Evolutionary conservation across 371 early-diverging fungal genomes (phyloP).

Genomic region (Mucor irregularis): DNA sequence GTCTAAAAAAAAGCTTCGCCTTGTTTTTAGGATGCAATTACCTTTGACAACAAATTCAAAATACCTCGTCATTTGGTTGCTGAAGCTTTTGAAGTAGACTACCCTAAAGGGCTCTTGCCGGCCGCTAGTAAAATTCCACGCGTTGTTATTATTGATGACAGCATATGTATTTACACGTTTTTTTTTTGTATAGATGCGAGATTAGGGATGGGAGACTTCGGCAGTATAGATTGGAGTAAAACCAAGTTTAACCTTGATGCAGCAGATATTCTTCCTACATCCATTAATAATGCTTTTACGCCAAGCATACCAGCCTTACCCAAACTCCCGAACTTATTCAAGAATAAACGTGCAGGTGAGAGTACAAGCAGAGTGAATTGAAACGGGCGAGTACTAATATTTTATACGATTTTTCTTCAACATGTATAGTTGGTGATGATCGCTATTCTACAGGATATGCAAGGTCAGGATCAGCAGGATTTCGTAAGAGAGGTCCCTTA

Average conservation of each 20-base stretch:
- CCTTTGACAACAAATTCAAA: constrained; percentile 14
- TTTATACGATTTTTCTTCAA: background rate
- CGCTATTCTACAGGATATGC: constrained; percentile 22
- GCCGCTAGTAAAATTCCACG: constrained; percentile 19
- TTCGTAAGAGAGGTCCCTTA: constrained; percentile 21
- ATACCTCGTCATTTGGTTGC: constrained; percentile 27
- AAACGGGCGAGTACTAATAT: too few species aligned
- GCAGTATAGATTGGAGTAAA: constrained; percentile 24
- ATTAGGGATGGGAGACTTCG: constrained; percentile 32
- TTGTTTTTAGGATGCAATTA: constrained; percentile 30
- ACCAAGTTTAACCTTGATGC: constrained; percentile 3
- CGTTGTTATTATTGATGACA: too few species aligned
- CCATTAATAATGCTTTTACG: background rate
- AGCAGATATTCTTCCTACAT: background rate
- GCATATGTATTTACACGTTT: too few species aligned
- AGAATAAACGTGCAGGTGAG: constrained; percentile 22
- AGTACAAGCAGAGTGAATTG: too few species aligned
- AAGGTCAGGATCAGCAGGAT: constrained; percentile 21
- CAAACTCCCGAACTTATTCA: background rate
- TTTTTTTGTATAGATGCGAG: constrained; percentile 23
- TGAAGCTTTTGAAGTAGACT: constrained; percentile 26
- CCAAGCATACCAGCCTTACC: too few species aligned
- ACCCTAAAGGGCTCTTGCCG: constrained; percentile 20
- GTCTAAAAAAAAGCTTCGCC: too few species aligned
- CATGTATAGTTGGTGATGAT: constrained; percentile 23